Evolutionary conservation across 306 rosid species (phyloP), one percentile per base, ranked within the genome.

Genomic region (Medicago arabica): DNA sequence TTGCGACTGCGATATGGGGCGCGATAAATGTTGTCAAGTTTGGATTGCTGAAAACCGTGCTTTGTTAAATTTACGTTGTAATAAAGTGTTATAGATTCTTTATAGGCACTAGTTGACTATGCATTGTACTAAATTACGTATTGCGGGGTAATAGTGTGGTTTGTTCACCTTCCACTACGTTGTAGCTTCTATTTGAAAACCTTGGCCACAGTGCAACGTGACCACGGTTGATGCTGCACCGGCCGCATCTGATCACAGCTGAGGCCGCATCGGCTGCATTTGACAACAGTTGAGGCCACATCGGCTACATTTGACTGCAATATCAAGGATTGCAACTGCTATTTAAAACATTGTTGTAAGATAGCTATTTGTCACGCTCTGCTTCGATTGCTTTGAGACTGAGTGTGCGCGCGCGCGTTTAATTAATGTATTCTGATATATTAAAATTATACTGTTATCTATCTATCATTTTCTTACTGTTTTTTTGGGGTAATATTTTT

Each of bases 371-470:
- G 23, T 31, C 66, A 14, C 14, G 62, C 41, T 28, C 14, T 59
- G 72, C 57, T 74, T 53, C 68, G 5, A 14, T 50, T 72, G 50
- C 34, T 23, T 7, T 50, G 64, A 72, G 49, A 21, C 31, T n/a
- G 2, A 50, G 9, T 16, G 2, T 46, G 23, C 17, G 19, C 18
- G 36, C 19, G 4, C 18, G 23, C 15, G 13, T 16, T 17, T 17
- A 61, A 43, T 75, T 50, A 28, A 19, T 15, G 54, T 70, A 58
- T 55, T 57, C 19, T 60, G 17, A 46, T 5, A 28, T 65, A 9
- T 16, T 16, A 66, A 18, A 62, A 8, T 36, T 68, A 25, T 15
- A 28, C 14, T 63, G 10, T 18, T 65, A 43, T 15, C 72, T 41
- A 9, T 69, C 40, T 51, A 2, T 31, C 66, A 17, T 68, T 1